Conservation (phyloP, 306 rosid genomes). For the Fragaria iinumae region DNA sequence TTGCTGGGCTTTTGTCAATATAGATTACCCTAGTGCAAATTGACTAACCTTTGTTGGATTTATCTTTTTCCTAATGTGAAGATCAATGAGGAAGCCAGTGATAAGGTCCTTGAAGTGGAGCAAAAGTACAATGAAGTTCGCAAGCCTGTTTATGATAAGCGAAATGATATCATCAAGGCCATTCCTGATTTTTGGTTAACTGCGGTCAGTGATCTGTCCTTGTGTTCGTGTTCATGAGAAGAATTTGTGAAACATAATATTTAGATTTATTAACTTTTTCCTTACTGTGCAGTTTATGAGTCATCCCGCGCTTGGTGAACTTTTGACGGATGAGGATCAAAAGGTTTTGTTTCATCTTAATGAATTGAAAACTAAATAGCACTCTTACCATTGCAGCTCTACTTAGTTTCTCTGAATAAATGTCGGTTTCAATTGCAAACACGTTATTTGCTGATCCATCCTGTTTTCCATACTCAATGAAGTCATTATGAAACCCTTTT, state of each 20-base stretch:
- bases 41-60: background rate
- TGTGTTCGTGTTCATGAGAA: background rate
- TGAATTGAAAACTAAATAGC: background rate
- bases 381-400: background rate
- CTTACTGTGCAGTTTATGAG: slow-evolving; percentile 56
- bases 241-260: background rate
- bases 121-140: slow-evolving; percentile 85
- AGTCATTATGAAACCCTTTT: background rate
- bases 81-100: slow-evolving; percentile 96
- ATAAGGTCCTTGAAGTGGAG: slow-evolving; percentile 81
- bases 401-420: background rate
- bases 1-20: background rate
- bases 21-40: background rate
- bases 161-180: slow-evolving; percentile 72
- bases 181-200: slow-evolving; percentile 93
- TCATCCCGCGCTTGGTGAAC: slow-evolving; percentile 72
- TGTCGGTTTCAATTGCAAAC: background rate
- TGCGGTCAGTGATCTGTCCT: slow-evolving; percentile 59
- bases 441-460: background rate
- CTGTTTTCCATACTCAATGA: background rate
- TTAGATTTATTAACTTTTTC: slow-evolving; percentile 2
- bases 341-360: slow-evolving; percentile 45
- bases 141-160: slow-evolving; percentile 70
- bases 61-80: slow-evolving; percentile 20
- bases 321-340: slow-evolving; percentile 81